Base-by-base conservation (phyloP, 176 grass and related monocot genomes). In the Tillandsia leiboldiana region DNA sequence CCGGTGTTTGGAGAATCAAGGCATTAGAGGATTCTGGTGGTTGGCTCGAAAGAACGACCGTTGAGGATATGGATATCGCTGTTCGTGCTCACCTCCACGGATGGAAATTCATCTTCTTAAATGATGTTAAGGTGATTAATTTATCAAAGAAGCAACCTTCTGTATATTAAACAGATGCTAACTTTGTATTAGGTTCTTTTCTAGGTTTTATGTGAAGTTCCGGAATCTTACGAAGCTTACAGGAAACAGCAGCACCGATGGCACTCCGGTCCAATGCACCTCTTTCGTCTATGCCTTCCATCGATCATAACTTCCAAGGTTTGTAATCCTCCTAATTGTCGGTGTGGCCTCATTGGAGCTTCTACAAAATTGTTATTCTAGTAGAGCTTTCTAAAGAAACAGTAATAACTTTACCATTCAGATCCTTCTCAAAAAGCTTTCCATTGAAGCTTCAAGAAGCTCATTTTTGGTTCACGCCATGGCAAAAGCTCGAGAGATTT, bases 231-330 rank as follows among this genome's bases (percentile, higher is more conserved):
- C 3, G 90, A 92, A 52, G 90, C 90, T 1, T 92, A 92, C 62
- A 53, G 82, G 17, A 92, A 92, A 56, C 90, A 92, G 72, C 90
- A 92, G 72, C 77, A 92, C 51, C 70, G 90, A 56, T 92, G 90
- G 90, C 90, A 92, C 75, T 92, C 90, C 26, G 90, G 90, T 3
- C 90, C 90, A 68, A 92, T 92, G 90, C 90, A 88, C 64, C 83
- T 92, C 23, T 92, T 92, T 28, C 80, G 90, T 10, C 6, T 92
- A 14, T 92, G 90, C 51, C 68, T 92, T 72, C 85, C 49, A 0
- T 82, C 57, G 70, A 80, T 92, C 67, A 68, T 88, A 74, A 81
- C 77, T 76, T 76, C 90, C 11, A 92, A 92, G 90, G 90, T 92
- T 63, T 53, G 52, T 28, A 26, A 65, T 62, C 14, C 52, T 9